Base-by-base conservation (phyloP, 2,329 filamentous ascomycete genomes). In the Ceratocystiopsis brevicomis region DNA sequence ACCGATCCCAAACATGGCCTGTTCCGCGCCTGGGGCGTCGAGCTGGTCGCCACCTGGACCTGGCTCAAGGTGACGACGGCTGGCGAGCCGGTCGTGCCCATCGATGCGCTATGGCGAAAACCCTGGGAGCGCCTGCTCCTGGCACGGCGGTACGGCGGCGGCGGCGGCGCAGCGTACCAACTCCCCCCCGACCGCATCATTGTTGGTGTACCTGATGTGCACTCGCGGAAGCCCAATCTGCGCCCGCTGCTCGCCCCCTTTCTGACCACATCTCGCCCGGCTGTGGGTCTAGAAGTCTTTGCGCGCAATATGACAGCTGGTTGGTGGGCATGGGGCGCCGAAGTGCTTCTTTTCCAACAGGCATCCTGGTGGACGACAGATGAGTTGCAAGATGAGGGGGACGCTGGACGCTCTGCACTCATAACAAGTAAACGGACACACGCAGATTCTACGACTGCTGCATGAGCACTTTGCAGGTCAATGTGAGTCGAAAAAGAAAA, bases 311-410 rank as follows among this genome's bases (percentile, higher is more conserved):
- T 85, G 38, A 83, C 81, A 2, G 68, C 73, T 9, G 79, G 79
- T 0, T 88, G 83, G 82, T 81, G 76, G 69, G 71, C 71, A 25
- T 87, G 80, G 81, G 83, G 83, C 3, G 69, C 86, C 51, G 76
- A 88, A 52, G 77, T 73, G 10, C 57, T 84, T 45, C 72, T 71
- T 47, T 86, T 81, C 52, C 83, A 87, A 53, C 65, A 68, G 10
- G 34, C 6, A 2, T 35, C 17, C 0, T 52, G 49, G 45, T 52
- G 50, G 49, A 16, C 15, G 12, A 11, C 25, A 30, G 39, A 42
- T 2, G 42, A 34, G 12, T 9, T 10, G 25, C 6, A 30, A 30
- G 18, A 14, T 14, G 19, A 33, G 6, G 21, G 2, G 13, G 33
- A 34, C 33, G 4, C 6, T 11, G 25, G 4, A 30, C 8, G 25